phyloP scores from a whole-genome alignment of 768 basidiomycete genomes.

The Royoungia palumana region DNA sequence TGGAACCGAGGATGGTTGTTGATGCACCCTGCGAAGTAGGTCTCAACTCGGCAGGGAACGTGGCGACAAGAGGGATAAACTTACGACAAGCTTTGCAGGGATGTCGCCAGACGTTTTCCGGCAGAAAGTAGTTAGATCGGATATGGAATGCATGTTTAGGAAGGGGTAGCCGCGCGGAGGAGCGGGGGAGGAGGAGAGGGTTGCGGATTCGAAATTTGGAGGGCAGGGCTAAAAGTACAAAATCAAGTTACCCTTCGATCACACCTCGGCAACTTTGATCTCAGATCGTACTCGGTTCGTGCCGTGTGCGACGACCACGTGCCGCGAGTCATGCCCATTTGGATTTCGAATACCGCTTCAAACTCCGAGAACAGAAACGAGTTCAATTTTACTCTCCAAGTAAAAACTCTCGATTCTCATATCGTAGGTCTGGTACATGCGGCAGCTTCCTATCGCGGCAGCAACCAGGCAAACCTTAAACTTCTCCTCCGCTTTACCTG shows the following conservation, averaged over 20 bases:
- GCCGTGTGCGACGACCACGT: slow-evolving; percentile 25
- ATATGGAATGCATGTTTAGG: slow-evolving; percentile 68
- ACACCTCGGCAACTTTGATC: slow-evolving; percentile 17
- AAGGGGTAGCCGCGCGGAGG: neutral
- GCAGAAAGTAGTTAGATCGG: slow-evolving; percentile 85
- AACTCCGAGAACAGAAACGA: slow-evolving; percentile 11
- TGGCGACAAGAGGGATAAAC: slow-evolving; percentile 26
- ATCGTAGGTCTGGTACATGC: slow-evolving; percentile 6
- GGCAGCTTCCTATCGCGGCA: slow-evolving; percentile 25
- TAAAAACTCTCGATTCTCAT: neutral
- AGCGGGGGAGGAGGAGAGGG: slow-evolving; percentile 3
- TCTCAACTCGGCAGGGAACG: neutral
- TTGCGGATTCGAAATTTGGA: slow-evolving; percentile 14
- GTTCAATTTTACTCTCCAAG: no score
- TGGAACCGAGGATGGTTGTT: slow-evolving; percentile 84
- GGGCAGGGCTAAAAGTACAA: slow-evolving; percentile 19
- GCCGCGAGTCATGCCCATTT: slow-evolving; percentile 3
- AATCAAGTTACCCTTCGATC: slow-evolving; percentile 13
- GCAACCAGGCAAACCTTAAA: slow-evolving; percentile 17
- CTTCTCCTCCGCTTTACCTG: slow-evolving; percentile 24
- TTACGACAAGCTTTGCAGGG: slow-evolving; percentile 82
- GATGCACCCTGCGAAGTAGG: slow-evolving; percentile 67
- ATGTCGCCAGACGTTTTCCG: slow-evolving; percentile 82
- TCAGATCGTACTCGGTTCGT: slow-evolving; percentile 28
- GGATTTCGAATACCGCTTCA: slow-evolving; percentile 11